Evolutionary conservation across 306 rosid species (phyloP), one percentile per base, ranked within the genome.

Genomic region (Cicer cuneatum): DNA sequence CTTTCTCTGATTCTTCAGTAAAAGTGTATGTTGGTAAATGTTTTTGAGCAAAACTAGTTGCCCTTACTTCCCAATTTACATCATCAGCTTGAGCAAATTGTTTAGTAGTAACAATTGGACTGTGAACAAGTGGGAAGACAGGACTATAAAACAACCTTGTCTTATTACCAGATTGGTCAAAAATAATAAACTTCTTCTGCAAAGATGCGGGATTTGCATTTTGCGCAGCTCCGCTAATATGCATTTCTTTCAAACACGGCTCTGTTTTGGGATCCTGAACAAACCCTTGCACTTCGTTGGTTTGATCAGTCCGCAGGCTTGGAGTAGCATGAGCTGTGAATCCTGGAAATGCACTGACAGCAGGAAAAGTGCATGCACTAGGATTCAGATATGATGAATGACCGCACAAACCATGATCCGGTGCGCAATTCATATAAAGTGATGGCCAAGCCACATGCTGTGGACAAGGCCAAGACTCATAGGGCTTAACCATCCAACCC

Each of bases 81-180:
- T 65, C 72, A 73, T 52, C 60, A 53, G 41, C 66, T 14, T 61
- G 84, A 70, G 41, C 5, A 18, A 66, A 45, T 52, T 62, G 76
- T 10, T 35, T 29, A 24, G 77, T 73, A 45, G 73, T 80, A 83
- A 75, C 82, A 54, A 43, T 21, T 61, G 86, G 85, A 80, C 82
- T 71, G 78, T 79, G 86, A 52, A 62, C 70, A 35, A 70, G 76
- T 72, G 86, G 85, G 77, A 67, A 76, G 73, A 73, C 78, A 8
- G 91, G 85, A 58, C 78, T 78, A 75, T 84, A 87, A 78, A 87
- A 82, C 72, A 87, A 69, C 82, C 90, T 92, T 67, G 86, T 90
- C 75, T 84, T 84, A 78, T 80, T 77, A 72, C 86, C 92, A 76
- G 92, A 88, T 47, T 80, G 93, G 77, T 92, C 92, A 63, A 87